Conservation (phyloP, 164 flowering plant species). For the Malania oleifera region DNA sequence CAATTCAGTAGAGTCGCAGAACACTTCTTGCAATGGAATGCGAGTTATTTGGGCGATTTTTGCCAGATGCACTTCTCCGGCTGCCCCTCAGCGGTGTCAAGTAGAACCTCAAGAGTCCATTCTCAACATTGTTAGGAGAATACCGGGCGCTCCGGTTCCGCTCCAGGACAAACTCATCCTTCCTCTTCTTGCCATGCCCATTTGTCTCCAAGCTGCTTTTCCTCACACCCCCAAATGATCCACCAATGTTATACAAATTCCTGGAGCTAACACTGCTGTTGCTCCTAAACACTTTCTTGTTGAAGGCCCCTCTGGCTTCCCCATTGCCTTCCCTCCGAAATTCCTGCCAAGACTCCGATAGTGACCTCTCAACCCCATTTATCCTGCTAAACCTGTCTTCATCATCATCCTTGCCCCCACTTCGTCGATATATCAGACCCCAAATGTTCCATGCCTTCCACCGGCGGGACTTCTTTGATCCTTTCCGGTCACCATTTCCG, state of each 20-base stretch:
- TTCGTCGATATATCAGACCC: slow-evolving; percentile 66
- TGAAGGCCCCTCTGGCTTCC: slow-evolving; percentile 30
- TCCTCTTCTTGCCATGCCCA: slow-evolving; percentile 30
- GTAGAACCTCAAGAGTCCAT: slow-evolving; percentile 57
- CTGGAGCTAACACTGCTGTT: slow-evolving; percentile 82
- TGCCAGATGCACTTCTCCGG: slow-evolving; percentile 54
- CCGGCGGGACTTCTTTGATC: slow-evolving; percentile 62
- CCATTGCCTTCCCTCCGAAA: slow-evolving; percentile 47
- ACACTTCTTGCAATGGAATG: slow-evolving; percentile 78
- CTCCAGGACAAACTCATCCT: slow-evolving; percentile 52
- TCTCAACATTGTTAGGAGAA: slow-evolving; percentile 47
- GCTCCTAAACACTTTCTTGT: slow-evolving; percentile 50
- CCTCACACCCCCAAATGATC: slow-evolving; percentile 31
- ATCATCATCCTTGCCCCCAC: slow-evolving; percentile 55
- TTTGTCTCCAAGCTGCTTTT: slow-evolving; percentile 32
- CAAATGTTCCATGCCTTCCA: slow-evolving; percentile 88
- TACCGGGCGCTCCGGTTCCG: slow-evolving; percentile 60
- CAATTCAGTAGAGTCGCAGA: slow-evolving; percentile 59
- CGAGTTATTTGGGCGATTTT: slow-evolving; percentile 43
- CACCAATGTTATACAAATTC: slow-evolving; percentile 34
- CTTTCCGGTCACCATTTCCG: slow-evolving; percentile 39
- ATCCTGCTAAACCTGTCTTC: slow-evolving; percentile 54
- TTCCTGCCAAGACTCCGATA: slow-evolving; percentile 87
- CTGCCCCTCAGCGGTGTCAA: slow-evolving; percentile 65
- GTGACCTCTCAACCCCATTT: slow-evolving; percentile 78